These are phyloP conservation scores for Lentinula boryana DNA, from an alignment of 768 basidiomycete species.

Conservation along the genomic window DNA sequence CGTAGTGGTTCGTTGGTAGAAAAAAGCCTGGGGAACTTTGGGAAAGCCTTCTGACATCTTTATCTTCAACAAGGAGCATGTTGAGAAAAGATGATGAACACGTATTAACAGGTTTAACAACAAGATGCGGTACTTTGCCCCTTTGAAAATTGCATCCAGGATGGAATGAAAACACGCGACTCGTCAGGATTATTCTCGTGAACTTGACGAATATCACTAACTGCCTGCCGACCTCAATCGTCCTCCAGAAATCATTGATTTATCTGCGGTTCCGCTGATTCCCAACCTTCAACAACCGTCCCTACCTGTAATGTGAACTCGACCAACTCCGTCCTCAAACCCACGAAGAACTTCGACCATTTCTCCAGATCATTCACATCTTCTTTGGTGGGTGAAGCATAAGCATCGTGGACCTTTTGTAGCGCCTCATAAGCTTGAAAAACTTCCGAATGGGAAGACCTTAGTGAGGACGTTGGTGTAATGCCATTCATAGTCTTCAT, in stretches of 20 bases:
- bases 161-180: not conserved
- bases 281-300: conserved; percentile 3
- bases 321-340: not conserved
- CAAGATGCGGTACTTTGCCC: not conserved
- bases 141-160: not conserved
- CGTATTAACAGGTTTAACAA: not conserved
- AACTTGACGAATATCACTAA: not conserved
- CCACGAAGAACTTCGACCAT: not conserved
- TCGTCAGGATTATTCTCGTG: not conserved
- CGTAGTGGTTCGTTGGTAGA: not conserved
- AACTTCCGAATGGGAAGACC: not conserved
- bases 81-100: not conserved
- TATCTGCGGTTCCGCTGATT: not conserved
- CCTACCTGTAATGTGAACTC: not conserved
- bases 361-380: not conserved
- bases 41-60: not conserved
- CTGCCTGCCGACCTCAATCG: no score
- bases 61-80: not conserved
- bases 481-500: not conserved
- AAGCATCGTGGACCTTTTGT: not conserved
- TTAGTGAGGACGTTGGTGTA: not conserved
- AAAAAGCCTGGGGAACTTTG: not conserved
- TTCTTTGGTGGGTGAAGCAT: not conserved
- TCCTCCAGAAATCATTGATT: not conserved
- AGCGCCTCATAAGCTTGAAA: not conserved